Base-by-base conservation (phyloP, 768 basidiomycete species). In the Trametopsis cervina region DNA sequence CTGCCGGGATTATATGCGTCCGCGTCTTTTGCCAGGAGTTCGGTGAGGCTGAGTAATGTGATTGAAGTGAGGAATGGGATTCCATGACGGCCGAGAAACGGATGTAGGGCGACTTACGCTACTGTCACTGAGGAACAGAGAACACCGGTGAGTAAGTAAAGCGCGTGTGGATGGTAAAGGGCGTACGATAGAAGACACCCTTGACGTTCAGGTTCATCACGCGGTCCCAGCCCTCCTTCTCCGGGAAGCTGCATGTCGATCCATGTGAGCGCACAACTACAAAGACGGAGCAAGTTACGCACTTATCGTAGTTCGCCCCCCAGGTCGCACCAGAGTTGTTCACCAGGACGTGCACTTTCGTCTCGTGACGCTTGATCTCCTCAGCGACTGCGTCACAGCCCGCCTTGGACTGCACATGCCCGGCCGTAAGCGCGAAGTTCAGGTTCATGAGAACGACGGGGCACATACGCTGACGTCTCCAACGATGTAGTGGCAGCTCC, bases 141-240 rank as follows among this genome's bases (percentile, higher is more conserved):
- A 7, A 15, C 7, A 33, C 7, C 15, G 15, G 29, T 33, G 15
- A 7, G 29, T 33, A 15, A 33, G 29, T n/a, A n/a, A n/a, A n/a
- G n/a, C n/a, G n/a, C n/a, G n/a, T 33, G 29, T 33, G 29, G 7
- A 33, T 7, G 45, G 17, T 46, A 33, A 22, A 17, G 18, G 29
- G 44, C 82, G 51, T 52, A 89, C 86, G 72, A 66, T 90, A 93
- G 57, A 88, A 92, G 37, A 86, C 71, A 50, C 81, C 80, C 69
- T 92, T 93, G 44, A 93, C 88, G 59, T 93, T 93, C 29, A 91
- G 78, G 18, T 78, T 77, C 61, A 91, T 76, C 33, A 92, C 71
- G 27, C 83, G 81, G 54, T 92, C 89, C 90, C 90, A 92, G 1
- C 90, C 89, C 54, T 81, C 81, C 55, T 80, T 80, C 64, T 91